A percentile compares a stretch with the other conserved stretches of the same genome.
These are phyloP conservation scores for Scleroderma bovista DNA, from an alignment of 768 basidiomycete species.

Conservation along the genomic window DNA sequence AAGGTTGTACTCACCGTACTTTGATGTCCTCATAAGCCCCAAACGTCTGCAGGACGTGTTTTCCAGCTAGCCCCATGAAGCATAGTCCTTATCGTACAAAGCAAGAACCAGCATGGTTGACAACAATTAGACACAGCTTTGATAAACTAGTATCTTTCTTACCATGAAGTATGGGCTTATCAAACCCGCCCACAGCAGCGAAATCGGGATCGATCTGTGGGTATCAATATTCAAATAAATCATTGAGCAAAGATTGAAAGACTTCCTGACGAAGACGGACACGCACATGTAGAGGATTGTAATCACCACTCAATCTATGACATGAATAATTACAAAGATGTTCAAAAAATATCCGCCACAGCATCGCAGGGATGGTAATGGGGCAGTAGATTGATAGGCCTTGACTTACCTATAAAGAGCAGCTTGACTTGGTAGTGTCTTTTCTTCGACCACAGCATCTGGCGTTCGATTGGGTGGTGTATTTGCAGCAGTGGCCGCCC, in stretches of 20 bases:
- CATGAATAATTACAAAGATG: not conserved
- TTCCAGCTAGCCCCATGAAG: conserved; percentile 87
- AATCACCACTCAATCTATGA: conserved; percentile 79
- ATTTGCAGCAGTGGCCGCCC: conserved; percentile 80
- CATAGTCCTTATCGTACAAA: conserved; percentile 54
- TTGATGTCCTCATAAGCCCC: conserved; percentile 91
- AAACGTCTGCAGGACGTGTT: conserved; percentile 85
- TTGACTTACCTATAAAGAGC: conserved; percentile 80
- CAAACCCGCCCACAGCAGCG: conserved; percentile 92
- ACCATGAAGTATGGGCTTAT: conserved; percentile 82
- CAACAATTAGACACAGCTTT: not conserved
- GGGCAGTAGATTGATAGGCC: not conserved
- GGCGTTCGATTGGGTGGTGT: conserved; percentile 75
- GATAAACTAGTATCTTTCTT: not conserved
- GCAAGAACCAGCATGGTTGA: not conserved
- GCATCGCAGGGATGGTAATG: not conserved
- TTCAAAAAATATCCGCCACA: not conserved
- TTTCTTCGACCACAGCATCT: conserved; percentile 84
- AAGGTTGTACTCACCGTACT: conserved; percentile 57
- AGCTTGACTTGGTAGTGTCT: conserved; percentile 76
- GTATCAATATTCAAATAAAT: not conserved
- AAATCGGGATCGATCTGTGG: conserved; percentile 85
- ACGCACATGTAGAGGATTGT: conserved; percentile 83
- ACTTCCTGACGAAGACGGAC: not conserved
- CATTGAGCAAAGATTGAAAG: not conserved